phyloP scores from a whole-genome alignment of 306 rosid genomes.

The Fagus sylvatica region DNA sequence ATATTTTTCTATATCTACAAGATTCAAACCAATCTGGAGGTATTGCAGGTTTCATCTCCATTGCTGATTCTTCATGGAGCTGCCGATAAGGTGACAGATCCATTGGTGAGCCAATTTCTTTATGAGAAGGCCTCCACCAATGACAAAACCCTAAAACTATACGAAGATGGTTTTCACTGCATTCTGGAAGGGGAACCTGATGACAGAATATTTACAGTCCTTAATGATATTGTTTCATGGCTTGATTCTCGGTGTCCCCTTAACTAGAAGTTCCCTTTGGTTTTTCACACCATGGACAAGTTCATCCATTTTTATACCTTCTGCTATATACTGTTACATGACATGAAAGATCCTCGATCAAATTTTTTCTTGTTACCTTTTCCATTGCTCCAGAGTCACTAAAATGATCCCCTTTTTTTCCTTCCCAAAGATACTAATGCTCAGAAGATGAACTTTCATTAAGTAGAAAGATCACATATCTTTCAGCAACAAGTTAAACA shows the following conservation, averaged over 20 bases:
- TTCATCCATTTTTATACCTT: neutral
- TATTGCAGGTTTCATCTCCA: conserved; percentile 71
- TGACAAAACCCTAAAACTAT: conserved; percentile 69
- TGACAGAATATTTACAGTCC: conserved; percentile 59
- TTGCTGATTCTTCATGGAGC: conserved; percentile 84
- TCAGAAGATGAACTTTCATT: too few relatives aligned
- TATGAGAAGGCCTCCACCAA: conserved; percentile 72
- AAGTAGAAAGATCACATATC: too few relatives aligned
- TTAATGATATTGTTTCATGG: conserved; percentile 75
- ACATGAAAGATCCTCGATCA: neutral
- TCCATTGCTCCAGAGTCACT: too few relatives aligned
- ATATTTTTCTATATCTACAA: neutral
- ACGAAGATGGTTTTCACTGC: conserved; percentile 69
- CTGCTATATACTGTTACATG: neutral
- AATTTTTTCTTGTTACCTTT: too few relatives aligned
- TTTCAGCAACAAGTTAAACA: too few relatives aligned
- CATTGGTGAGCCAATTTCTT: conserved; percentile 68
- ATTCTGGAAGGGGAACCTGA: conserved; percentile 92
- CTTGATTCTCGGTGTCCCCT: conserved; percentile 52
- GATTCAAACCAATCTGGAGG: neutral
- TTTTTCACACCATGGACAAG: neutral
- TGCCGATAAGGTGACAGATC: conserved; percentile 83
- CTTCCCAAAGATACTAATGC: too few relatives aligned
- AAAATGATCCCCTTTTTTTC: too few relatives aligned
- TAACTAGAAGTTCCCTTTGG: neutral